Evolutionary conservation across 768 basidiomycete species (phyloP), one percentile per base, ranked within the genome.

Genomic region (Daedaleopsis nitida): DNA sequence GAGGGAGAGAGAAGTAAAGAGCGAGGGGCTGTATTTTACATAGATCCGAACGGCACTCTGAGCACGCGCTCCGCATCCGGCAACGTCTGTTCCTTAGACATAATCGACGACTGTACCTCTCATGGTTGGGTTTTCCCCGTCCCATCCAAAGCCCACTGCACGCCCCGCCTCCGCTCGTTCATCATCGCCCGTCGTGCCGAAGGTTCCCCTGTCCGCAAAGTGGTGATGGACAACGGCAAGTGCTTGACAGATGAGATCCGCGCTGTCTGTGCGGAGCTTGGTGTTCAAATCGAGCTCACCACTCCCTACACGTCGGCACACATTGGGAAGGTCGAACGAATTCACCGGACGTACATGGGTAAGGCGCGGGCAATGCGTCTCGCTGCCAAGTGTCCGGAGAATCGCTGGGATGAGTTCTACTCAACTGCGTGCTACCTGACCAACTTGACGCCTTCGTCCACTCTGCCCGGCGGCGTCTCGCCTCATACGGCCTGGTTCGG

Each of bases 281-380:
- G 63, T 0, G 51, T 56, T 45, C 21, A 39, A 1, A 62, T 67
- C 9, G 48, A 69, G 21, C 67, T 55, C 55, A 75, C 74, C 0
- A 72, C 74, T 0, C 69, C 75, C 0, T 68, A 79, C 62, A 78
- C 75, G 8, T 78, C 75, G 17, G 73, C 71, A 0, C 73, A 78
- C 14, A 79, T 74, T 58, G 75, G 79, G 2, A 59, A 64, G 10
- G 76, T 76, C 4, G 77, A 80, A 54, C 68, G 74, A 0, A 53
- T 74, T 39, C 77, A 81, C 54, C 65, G 68, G 8, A 79, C 76
- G 0, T 57, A 78, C 5, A 66, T 77, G 55, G 55, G 54, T 23
- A 55, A 55, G 13, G 35, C 38, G 1, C 60, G 55, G 12, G 55
- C 54, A 6, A 61, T 61, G 60, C 54, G 60, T 13, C 32, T 56